phyloP scores from a whole-genome alignment of 768 basidiomycete genomes.

The Cystobasidium onofrii region DNA sequence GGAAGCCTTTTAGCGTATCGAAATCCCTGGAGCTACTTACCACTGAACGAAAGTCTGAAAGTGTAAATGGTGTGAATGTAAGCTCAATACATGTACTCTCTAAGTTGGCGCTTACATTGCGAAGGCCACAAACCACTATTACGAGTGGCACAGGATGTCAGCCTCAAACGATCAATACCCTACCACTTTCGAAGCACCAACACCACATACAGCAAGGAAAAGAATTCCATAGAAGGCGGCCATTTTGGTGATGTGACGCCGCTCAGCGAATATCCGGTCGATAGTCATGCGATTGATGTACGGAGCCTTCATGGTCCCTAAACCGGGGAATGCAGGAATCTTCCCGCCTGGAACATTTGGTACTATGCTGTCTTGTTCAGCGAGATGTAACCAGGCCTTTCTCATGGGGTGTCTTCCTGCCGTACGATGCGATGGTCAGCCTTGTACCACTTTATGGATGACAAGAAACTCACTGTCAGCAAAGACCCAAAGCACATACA shows the following conservation, averaged over 20 bases:
- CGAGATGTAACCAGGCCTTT: background rate
- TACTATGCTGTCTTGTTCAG: background rate
- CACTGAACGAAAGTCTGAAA: no score
- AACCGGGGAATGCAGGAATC: background rate
- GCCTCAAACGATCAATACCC: no score
- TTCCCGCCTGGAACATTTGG: background rate
- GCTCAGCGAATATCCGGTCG: background rate
- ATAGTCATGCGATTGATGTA: background rate
- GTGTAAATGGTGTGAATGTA: no score
- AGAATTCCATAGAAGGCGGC: background rate
- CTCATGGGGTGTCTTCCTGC: conserved; percentile 13
- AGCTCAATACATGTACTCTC: no score
- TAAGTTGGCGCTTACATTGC: background rate
- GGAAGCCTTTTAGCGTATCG: background rate
- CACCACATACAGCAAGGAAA: background rate
- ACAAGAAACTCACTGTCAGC: background rate
- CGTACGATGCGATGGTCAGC: no score
- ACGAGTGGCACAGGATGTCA: background rate
- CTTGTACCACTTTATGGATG: no score
- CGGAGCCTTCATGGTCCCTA: background rate
- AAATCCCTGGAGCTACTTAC: background rate
- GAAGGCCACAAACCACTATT: background rate
- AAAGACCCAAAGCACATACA: conserved; percentile 5
- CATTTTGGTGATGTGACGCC: background rate
- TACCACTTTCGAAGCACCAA: background rate